phyloP scores from a whole-genome alignment of 257 asterid species.

The Przewalskia tangutica region DNA sequence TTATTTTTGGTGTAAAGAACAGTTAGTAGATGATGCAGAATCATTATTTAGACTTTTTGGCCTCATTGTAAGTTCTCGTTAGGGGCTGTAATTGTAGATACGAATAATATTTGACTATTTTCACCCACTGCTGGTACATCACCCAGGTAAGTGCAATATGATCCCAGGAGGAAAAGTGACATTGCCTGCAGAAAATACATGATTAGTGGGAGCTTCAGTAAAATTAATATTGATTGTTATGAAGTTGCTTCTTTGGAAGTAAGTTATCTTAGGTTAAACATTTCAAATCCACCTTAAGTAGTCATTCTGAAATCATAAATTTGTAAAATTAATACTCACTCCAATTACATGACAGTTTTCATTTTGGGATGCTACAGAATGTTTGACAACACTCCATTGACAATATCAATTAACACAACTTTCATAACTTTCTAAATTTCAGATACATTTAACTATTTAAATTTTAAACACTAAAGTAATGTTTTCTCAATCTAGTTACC shows the following conservation, averaged over 20 bases:
- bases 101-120: too few species aligned
- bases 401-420: not conserved
- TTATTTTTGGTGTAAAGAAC: too few species aligned
- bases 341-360: not conserved
- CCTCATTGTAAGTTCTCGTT: too few species aligned
- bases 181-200: slow-evolving; percentile 45
- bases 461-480: not conserved
- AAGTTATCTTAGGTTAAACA: not conserved
- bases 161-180: slow-evolving; percentile 83
- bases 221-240: not conserved
- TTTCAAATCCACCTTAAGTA: not conserved
- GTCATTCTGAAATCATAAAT: not conserved
- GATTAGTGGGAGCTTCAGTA: slow-evolving; percentile 5
- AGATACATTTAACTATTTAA: not conserved
- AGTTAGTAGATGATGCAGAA: too few species aligned
- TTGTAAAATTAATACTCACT: not conserved
- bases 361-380: not conserved
- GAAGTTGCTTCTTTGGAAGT: not conserved
- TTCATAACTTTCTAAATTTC: not conserved
- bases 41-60: too few species aligned
- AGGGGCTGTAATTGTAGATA: too few species aligned
- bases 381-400: not conserved
- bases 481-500: not conserved
- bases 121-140: slow-evolving; percentile 69
- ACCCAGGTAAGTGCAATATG: slow-evolving; percentile 68